A percentile compares a stretch with the other conserved stretches of the same genome.
Conservation (phyloP, 768 basidiomycete species). For the Clavaria fumosa region DNA sequence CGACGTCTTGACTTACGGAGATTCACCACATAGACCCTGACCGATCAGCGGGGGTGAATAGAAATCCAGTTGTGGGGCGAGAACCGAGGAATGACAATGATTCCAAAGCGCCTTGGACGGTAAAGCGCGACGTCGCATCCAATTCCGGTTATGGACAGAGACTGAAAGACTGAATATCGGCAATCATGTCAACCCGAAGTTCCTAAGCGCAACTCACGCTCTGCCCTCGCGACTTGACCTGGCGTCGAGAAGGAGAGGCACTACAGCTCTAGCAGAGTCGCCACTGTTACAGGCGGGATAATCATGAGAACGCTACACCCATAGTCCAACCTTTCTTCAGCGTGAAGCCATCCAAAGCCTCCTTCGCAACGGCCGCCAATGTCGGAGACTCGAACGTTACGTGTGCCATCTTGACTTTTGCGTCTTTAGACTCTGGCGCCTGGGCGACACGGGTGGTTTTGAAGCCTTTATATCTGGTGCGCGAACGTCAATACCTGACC, state of each 20-base stretch:
- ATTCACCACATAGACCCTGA: no score
- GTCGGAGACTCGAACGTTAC: constrained; percentile 64
- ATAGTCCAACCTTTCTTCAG: constrained; percentile 80
- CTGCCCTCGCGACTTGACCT: no score
- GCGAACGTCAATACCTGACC: constrained; percentile 3
- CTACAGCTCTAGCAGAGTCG: not conserved
- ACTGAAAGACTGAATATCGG: no score
- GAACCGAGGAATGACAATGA: no score
- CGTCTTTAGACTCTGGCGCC: constrained; percentile 50
- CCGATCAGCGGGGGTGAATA: no score
- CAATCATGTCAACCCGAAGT: no score
- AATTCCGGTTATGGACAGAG: no score
- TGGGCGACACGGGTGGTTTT: constrained; percentile 51
- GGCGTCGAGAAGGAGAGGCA: not conserved
- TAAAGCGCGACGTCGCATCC: no score
- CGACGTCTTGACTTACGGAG: no score
- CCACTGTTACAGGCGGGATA: not conserved
- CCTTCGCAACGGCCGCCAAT: constrained; percentile 62
- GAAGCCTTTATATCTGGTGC: constrained; percentile 68
- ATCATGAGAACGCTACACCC: constrained; percentile 54
- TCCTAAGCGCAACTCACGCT: no score
- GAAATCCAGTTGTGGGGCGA: no score
- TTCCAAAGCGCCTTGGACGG: no score
- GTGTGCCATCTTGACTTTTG: constrained; percentile 65
- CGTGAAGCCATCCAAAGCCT: constrained; percentile 71